Percentiles rank a stretch among this genome's conserved stretches.
Conservation (phyloP, 768 basidiomycete genomes). For the Termitomyces sp. region DNA sequence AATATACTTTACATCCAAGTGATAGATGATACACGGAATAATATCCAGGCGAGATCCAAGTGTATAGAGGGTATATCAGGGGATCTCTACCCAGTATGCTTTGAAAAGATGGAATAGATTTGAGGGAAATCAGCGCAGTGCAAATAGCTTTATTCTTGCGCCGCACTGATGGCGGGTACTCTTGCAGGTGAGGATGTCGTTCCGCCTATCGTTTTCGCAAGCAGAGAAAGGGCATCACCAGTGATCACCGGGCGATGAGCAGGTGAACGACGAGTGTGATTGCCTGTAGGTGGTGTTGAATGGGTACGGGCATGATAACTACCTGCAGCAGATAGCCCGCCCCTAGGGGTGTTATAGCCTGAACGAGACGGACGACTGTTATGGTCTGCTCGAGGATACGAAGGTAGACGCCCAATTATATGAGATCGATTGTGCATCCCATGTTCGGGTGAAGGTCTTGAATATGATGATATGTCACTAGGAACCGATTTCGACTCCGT, state of each 20-base stretch:
- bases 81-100: not conserved
- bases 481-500: conserved; percentile 37
- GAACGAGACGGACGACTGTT: conserved; percentile 32
- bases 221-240: conserved; percentile 59
- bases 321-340: conserved; percentile 22
- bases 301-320: conserved; percentile 54
- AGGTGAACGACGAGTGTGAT: conserved; percentile 29
- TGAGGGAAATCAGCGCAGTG: not conserved
- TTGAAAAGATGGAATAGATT: not conserved
- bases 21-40: conserved; percentile 7
- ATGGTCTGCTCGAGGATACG: conserved; percentile 23
- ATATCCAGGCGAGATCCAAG: not conserved
- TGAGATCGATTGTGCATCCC: conserved; percentile 49
- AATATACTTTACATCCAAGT: conserved; percentile 16
- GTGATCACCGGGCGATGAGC: conserved; percentile 64
- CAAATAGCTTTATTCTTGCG: conserved; percentile 18
- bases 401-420: conserved; percentile 42
- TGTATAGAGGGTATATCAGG: conserved; percentile 1
- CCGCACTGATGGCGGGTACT: conserved; percentile 14
- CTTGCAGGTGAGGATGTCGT: conserved; percentile 19
- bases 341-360: conserved; percentile 38
- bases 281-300: conserved; percentile 51
- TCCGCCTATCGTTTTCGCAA: conserved; percentile 56
- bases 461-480: conserved; percentile 25
- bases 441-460: conserved; percentile 21